Base-by-base conservation (phyloP, 371 early-diverging fungal species). In the Chytridium lagenaria region DNA sequence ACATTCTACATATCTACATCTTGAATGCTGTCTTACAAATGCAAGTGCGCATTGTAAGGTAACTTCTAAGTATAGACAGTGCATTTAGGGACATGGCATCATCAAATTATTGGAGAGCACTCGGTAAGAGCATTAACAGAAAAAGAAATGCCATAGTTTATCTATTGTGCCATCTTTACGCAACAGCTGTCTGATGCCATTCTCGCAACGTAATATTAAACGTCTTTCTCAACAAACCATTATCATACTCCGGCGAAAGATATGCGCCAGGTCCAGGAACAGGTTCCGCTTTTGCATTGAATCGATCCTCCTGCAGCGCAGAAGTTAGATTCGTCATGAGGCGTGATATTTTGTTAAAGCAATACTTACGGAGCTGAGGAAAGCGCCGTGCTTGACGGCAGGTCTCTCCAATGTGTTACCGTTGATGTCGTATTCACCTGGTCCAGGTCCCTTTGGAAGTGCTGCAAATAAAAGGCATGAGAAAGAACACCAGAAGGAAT, bases 231-330 rank as follows among this genome's bases (percentile, higher is more conserved):
- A 85, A 5, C 44, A 85, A 72, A 1, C 78, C 77, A 51, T 70
- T 68, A 50, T 80, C 77, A 71, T 74, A 68, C 50, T 75, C 73
- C 19, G 75, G 73, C 12, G 74, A 50, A 7, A 79, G 64, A 69
- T 82, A 83, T 1, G 80, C 55, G 31, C 83, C 81, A 7, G 85
- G 85, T 1, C 83, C 83, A 23, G 85, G 85, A 7, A 78, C 67
- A 16, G 49, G 23, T 52, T 69, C 72, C 2, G 51, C 26, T 50
- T 59, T 49, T n/a, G 74, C 69, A 28, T 72, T 38, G 71, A 85
- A 85, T 23, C 85, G 77, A 12, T 50, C 22, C 49, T 75, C 78
- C 83, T 85, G 67, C 33, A 7, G 19, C 0, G 55, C 36, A 1
- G 31, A 49, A 37, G 61, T n/a, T 22, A 31, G 31, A 55, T 12